Conservation (phyloP, 225 moss, liverwort and hornwort genomes). For the Marchantia paleacea region DNA sequence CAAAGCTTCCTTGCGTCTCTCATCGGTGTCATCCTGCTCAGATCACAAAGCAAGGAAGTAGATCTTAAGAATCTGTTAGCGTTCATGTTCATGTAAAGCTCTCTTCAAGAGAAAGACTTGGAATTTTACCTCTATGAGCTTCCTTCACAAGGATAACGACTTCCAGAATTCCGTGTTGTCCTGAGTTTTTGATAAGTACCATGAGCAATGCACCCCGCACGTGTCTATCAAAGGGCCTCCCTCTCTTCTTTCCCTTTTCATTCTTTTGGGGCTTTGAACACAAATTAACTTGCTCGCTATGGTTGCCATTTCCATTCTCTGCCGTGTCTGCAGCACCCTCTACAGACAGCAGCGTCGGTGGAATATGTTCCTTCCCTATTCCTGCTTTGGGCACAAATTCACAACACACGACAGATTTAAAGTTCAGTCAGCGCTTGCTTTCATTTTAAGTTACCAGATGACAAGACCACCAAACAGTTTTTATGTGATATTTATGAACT, state of each 20-base stretch:
- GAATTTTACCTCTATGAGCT: background rate
- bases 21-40: constrained; percentile 41
- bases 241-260: constrained; percentile 58
- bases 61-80: background rate
- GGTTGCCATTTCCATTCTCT: constrained; percentile 26
- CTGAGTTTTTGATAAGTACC: constrained; percentile 18
- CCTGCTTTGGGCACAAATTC: background rate
- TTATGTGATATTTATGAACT: too few species aligned
- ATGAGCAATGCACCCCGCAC: constrained; percentile 45
- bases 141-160: constrained; percentile 11
- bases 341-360: background rate
- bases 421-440: background rate
- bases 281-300: constrained; percentile 37
- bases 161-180: constrained; percentile 11
- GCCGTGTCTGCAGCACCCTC: constrained; percentile 11
- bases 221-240: constrained; percentile 83
- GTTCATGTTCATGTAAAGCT: background rate
- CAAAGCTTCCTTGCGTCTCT: constrained; percentile 62
- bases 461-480: background rate
- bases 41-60: background rate
- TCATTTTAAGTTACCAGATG: background rate
- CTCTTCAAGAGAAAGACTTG: background rate
- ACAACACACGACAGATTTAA: background rate
- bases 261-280: constrained; percentile 30
- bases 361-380: constrained; percentile 1